Conservation (phyloP, 2,329 filamentous ascomycete species). For the Arthrinium phaeospermum region DNA sequence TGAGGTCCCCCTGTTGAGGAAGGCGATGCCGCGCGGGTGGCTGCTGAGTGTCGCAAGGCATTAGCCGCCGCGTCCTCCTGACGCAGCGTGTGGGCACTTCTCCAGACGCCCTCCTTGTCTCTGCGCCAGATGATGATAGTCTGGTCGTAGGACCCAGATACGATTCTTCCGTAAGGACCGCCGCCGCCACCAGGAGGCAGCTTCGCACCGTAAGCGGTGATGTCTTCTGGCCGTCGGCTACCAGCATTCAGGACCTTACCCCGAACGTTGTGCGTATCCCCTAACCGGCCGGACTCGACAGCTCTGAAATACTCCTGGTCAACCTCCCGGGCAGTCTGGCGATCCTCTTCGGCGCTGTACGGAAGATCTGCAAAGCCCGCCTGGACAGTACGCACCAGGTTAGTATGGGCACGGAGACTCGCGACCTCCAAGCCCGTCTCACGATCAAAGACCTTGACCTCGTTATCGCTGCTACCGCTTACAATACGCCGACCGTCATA, state of each 20-base stretch:
- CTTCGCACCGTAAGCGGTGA: constrained; percentile 82
- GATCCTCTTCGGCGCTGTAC: constrained; percentile 77
- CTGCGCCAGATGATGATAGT: constrained; percentile 94
- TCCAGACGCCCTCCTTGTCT: constrained; percentile 85
- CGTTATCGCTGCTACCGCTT: constrained; percentile 94
- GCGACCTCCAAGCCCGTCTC: constrained; percentile 87
- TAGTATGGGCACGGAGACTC: constrained; percentile 79
- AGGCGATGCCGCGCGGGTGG: constrained; percentile 16
- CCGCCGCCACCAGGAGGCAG: constrained; percentile 91
- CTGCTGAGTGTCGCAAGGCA: constrained; percentile 41
- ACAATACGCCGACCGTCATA: constrained; percentile 94
- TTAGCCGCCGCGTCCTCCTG: constrained; percentile 72
- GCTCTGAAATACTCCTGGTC: constrained; percentile 75
- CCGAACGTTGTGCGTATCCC: constrained; percentile 42
- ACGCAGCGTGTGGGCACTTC: constrained; percentile 73
- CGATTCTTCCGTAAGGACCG: constrained; percentile 88
- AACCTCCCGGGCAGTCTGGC: constrained; percentile 72
- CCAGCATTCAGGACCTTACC: constrained; percentile 67
- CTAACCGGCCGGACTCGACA: constrained; percentile 56
- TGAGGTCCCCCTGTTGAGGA: constrained; percentile 22
- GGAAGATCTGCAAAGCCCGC: constrained; percentile 91
- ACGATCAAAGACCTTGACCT: constrained; percentile 93
- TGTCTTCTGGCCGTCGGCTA: constrained; percentile 75
- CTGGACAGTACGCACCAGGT: constrained; percentile 91
- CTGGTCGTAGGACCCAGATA: constrained; percentile 96